These are phyloP conservation scores for Geotrichum macrosporum DNA, from an alignment of 1,139 yeast genomes.

Conservation along the genomic window DNA sequence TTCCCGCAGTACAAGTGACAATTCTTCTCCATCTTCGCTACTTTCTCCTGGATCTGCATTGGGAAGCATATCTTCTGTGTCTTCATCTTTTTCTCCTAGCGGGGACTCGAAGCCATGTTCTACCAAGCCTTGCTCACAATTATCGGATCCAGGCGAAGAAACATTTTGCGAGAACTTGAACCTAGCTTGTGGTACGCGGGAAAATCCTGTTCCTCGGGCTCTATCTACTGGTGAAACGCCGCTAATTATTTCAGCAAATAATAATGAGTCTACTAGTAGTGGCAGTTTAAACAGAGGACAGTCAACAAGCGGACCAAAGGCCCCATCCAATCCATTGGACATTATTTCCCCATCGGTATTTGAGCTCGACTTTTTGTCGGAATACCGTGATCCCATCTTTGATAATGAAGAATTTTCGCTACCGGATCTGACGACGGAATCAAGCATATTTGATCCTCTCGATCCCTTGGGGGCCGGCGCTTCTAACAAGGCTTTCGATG, in stretches of 20 bases:
- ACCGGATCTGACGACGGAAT: constrained; percentile 50
- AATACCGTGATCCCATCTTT: constrained; percentile 37
- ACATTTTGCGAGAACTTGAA: constrained; percentile 72
- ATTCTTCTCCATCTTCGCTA: constrained; percentile 9
- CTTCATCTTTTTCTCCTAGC: constrained; percentile 2
- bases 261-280: no score
- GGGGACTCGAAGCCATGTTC: neutral
- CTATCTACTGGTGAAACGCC: constrained; percentile 21
- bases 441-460: constrained; percentile 65
- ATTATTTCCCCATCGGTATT: constrained; percentile 30
- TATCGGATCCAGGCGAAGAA: constrained; percentile 34
- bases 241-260: constrained; percentile 24
- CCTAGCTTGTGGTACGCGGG: constrained; percentile 72
- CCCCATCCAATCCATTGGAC: constrained; percentile 5
- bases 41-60: constrained; percentile 5
- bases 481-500: no score
- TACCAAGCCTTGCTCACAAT: no score
- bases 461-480: no score
- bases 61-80: constrained; percentile 12
- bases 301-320: no score
- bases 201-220: constrained; percentile 56
- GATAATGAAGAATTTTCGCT: constrained; percentile 35
- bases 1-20: constrained; percentile 8
- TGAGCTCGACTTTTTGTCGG: constrained; percentile 35
- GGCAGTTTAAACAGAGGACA: no score